A percentile compares a stretch with the other conserved stretches of the same genome.
Evolutionary conservation across 495 filamentous ascomycete species (phyloP).

Genomic region (Podospora comata): DNA sequence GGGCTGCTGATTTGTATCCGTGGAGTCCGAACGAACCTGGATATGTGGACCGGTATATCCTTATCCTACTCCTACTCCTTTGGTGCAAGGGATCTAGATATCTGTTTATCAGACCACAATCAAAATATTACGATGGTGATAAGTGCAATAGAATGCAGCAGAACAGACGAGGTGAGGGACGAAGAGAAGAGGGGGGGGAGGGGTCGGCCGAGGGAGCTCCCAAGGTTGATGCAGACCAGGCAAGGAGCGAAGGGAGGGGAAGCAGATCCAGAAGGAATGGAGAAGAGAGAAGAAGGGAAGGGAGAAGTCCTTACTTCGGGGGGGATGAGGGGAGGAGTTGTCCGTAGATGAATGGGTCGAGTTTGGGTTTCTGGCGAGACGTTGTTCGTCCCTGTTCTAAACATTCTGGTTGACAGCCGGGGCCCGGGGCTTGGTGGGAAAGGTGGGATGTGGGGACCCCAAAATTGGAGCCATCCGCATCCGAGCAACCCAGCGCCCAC

Average conservation of each 20-base stretch:
- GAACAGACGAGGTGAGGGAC: constrained; percentile 11
- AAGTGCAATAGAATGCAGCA: constrained; percentile 11
- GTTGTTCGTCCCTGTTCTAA: constrained; percentile 11
- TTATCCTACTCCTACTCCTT: constrained; percentile 1
- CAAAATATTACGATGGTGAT: background rate
- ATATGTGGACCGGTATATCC: constrained; percentile 3
- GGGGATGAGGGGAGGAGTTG: constrained; percentile 12
- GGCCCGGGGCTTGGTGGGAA: constrained; percentile 7
- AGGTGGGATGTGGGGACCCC: constrained; percentile 15
- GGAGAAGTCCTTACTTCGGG: constrained; percentile 13
- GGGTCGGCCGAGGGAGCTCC: background rate
- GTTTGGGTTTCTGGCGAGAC: constrained; percentile 24
- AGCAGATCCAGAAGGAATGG: constrained; percentile 13
- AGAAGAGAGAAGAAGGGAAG: constrained; percentile 17
- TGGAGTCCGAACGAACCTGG: constrained; percentile 11
- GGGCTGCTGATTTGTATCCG: background rate
- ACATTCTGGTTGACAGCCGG: constrained; percentile 9
- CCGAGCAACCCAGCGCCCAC: background rate
- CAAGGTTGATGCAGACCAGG: background rate
- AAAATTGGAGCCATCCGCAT: constrained; percentile 17
- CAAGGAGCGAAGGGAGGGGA: constrained; percentile 28
- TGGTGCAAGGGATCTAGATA: constrained; percentile 29
- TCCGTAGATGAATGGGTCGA: constrained; percentile 29
- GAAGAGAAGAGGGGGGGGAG: background rate
- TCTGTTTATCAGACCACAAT: constrained; percentile 12